Base-by-base conservation (phyloP, 371 early-diverging fungal species). In the Cokeromyces recurvatus region DNA sequence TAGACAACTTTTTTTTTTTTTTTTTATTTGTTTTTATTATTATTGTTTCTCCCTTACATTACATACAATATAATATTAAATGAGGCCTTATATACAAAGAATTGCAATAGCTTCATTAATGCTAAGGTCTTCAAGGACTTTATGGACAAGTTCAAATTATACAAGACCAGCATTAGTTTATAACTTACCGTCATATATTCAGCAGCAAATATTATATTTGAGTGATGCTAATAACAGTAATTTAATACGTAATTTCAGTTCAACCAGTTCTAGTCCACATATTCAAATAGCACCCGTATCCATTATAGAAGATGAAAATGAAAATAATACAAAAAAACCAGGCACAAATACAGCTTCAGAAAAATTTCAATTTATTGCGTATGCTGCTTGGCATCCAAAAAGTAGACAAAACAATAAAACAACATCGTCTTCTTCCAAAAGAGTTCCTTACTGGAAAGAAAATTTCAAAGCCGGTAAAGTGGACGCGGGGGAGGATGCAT, bases 401-500 rank as follows among this genome's bases (percentile, higher is more conserved):
- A 65, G 55, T 20, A 50, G 71, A 23, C 62, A 41, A 55, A n/a
- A n/a, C n/a, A n/a, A n/a, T n/a, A 55, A 44, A 22, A 7, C 27
- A 38, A 31, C 31, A 17, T 22, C 58, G 51, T 52, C 51, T 31
- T 2, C 57, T 53, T 2, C 57, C 53, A 41, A 55, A 46, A 38
- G 61, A 54, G 42, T 52, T 10, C 71, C 74, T 16, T 74, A 74
- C 32, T 74, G 75, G 75, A 74, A 74, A 49, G 66, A 62, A 19
- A 32, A 24, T 21, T 51, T 64, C 31, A 53, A 45, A 12, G 64
- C 66, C 1, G 81, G 78, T 17, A 84, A 84, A 40, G 85, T 85
- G 4, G 83, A 85, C 62, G 82, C 85, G 25, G 85, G 85, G 20
- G 85, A 83, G 48, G 85, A 85, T 58, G 85, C 85, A 14, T 83